Conservation (phyloP, 2,329 filamentous ascomycete species). For the Alternaria incomplexa region DNA sequence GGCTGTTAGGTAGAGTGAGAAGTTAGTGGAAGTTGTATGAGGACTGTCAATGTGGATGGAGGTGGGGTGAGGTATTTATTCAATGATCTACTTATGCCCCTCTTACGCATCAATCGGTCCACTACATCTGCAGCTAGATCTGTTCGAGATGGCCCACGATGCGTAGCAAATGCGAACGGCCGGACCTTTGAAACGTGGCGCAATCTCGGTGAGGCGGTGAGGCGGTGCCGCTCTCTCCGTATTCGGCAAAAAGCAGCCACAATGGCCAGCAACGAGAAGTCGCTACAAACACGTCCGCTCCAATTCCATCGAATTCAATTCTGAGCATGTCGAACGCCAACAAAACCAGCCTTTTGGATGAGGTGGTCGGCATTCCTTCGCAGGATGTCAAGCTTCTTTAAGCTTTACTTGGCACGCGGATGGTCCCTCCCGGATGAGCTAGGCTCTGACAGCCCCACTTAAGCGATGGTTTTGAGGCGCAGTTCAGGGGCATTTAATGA, state of each 20-base stretch:
- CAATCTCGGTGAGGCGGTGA: conserved; percentile 9
- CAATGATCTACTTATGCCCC: not conserved
- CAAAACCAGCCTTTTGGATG: not conserved
- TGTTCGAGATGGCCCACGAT: conserved; percentile 2
- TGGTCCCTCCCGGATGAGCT: not conserved
- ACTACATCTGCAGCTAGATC: conserved; percentile 3
- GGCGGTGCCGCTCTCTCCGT: conserved; percentile 2
- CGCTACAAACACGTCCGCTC: not conserved
- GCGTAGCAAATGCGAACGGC: conserved; percentile 10
- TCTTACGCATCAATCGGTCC: not conserved
- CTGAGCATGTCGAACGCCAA: not conserved
- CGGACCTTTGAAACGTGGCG: conserved; percentile 11
- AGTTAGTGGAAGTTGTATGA: not conserved
- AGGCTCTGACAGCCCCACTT: not conserved
- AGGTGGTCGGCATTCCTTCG: not conserved
- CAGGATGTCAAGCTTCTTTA: not conserved
- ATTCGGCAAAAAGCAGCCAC: not conserved
- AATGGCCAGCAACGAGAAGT: not conserved
- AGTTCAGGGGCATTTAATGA: conserved; percentile 6
- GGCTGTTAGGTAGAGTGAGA: not conserved
- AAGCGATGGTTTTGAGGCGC: not conserved
- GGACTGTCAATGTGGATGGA: not conserved
- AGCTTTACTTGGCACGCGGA: conserved; percentile 18
- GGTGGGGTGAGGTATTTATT: conserved; percentile 19
- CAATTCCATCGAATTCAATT: not conserved